Conservation (phyloP, 768 basidiomycete species). For the Candolleomyces eurysporus region DNA sequence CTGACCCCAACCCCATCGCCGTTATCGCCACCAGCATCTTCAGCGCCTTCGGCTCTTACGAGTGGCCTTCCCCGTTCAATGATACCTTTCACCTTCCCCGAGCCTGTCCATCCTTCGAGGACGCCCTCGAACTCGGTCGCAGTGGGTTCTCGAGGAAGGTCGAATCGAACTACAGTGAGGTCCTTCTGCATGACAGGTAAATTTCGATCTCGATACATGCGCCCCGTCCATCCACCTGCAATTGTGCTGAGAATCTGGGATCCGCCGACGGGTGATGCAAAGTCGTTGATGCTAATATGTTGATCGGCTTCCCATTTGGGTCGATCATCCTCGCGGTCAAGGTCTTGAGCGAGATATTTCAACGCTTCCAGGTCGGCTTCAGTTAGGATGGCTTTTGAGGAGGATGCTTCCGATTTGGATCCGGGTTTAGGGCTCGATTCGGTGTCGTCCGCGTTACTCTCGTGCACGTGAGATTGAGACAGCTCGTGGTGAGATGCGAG, state of each 20-base stretch:
- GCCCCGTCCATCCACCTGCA: background rate
- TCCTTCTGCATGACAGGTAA: background rate
- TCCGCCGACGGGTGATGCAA: background rate
- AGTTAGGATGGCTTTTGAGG: background rate
- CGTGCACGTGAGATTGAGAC: background rate
- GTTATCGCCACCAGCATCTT: background rate
- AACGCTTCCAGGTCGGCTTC: background rate
- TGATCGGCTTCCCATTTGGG: background rate
- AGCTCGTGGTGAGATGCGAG: background rate
- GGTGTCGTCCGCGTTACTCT: background rate
- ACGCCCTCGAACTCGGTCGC: background rate
- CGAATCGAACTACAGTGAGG: background rate
- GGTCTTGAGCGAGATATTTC: background rate
- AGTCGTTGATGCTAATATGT: background rate
- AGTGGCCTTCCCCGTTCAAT: background rate
- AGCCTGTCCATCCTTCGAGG: background rate
- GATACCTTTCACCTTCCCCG: background rate
- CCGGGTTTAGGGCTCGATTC: background rate
- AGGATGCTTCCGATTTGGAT: background rate
- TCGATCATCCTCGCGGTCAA: background rate
- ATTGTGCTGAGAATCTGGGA: background rate
- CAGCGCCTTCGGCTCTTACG: background rate
- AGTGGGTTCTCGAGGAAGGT: background rate
- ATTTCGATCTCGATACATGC: background rate
- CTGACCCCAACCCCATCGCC: background rate